Evolutionary conservation across 768 basidiomycete species (phyloP), one percentile per base, ranked within the genome.

Genomic region (Mycena maculata): DNA sequence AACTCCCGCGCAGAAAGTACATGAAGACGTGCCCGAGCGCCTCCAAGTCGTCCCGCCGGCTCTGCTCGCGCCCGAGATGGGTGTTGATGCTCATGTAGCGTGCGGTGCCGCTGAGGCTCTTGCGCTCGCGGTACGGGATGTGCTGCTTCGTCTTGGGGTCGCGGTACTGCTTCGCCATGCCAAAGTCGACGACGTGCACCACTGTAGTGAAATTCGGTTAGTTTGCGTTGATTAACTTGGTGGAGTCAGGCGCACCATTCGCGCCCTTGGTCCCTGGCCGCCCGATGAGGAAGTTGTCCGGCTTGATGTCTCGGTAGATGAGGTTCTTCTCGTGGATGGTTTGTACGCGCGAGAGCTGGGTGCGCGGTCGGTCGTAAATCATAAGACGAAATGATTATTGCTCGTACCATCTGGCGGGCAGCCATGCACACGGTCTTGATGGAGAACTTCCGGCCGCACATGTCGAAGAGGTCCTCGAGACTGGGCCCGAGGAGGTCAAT

Each of bases 41-140:
- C 83, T 99, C 98, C 36, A 99, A 83, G 81, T 99, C 98, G 79
- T 99, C 98, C 78, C 98, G 87, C 67, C 98, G 87, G 20, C 94
- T 94, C 84, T 95, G 94, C 79, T 95, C 96, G 84, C 98, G 87
- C 44, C 98, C 98, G 63, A 99, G 79, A 84, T 99, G 98, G 57
- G 98, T 99, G 80, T 99, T 99, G 80, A 99, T 99, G 78, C 93
- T 95, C 98, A 99, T 99, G 85, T 99, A 99, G 52, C 98, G 91
- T 39, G 98, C 98, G 18, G 98, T 99, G 18, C 98, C 98, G 74
- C 92, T 94, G 60, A 99, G 83, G 77, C 93, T 95, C 86, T 99
- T 99, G 73, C 97, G 88, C 83, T 99, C 98, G 67, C 98, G 89
- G 80, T 99, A 99, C 58, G 98, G 98, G 67, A 99, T 99, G 79